Evolutionary conservation across 176 grass and related monocot genomes (phyloP).

Genomic region (Puccinellia tenuiflora): DNA sequence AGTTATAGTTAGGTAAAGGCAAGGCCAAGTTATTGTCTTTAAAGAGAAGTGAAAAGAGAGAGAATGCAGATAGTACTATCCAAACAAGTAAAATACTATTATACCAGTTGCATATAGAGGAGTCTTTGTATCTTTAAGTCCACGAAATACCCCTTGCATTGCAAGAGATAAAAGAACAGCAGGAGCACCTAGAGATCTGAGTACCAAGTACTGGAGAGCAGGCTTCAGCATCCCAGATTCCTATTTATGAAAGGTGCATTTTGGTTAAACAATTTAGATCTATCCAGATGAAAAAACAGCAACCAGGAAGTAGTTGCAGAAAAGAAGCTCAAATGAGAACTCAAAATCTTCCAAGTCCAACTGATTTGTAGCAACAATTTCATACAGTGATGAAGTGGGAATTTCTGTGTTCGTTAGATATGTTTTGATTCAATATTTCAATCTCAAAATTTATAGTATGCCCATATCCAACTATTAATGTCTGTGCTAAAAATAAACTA

Average conservation of each 20-base stretch:
- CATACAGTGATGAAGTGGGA: not conserved
- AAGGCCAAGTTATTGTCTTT: not conserved
- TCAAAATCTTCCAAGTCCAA: not conserved
- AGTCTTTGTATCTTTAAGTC: slow-evolving; percentile 90
- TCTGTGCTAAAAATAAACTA: not conserved
- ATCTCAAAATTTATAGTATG: not conserved
- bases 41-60: not conserved
- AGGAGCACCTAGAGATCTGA: slow-evolving; percentile 88
- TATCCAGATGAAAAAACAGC: not conserved
- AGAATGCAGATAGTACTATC: not conserved
- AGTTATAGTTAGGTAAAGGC: not conserved
- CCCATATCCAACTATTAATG: not conserved
- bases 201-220: slow-evolving; percentile 66
- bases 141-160: slow-evolving; percentile 82
- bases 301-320: not conserved
- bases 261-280: not conserved
- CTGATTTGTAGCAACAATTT: not conserved
- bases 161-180: slow-evolving; percentile 88
- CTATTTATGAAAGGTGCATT: slow-evolving; percentile 34
- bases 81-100: not conserved
- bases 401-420: not conserved
- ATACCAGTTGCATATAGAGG: slow-evolving; percentile 94
- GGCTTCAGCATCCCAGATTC: slow-evolving; percentile 68
- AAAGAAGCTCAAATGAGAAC: not conserved
- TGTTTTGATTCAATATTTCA: not conserved